Conservation (phyloP, 2,329 filamentous ascomycete species). For the Curvularia eragrostidis region DNA sequence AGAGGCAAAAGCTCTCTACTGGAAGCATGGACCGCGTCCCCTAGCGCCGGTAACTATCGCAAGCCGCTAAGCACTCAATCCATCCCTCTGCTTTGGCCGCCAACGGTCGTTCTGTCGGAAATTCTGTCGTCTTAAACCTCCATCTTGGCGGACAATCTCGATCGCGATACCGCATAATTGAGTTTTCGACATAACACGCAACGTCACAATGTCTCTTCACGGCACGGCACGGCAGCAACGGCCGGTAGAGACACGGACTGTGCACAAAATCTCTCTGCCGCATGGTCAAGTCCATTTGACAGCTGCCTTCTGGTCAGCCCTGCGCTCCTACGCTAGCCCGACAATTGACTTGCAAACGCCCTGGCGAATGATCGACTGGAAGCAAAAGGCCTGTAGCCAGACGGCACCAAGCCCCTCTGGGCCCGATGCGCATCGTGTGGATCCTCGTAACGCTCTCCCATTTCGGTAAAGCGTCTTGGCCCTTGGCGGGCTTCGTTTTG, state of each 20-base stretch:
- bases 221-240: background rate
- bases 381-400: conserved; percentile 8
- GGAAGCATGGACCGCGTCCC: conserved; percentile 11
- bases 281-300: background rate
- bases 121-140: conserved; percentile 6
- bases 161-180: conserved; percentile 8
- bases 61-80: conserved; percentile 24
- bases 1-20: conserved; percentile 21
- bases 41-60: conserved; percentile 28
- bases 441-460: conserved; percentile 23
- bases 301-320: conserved; percentile 12
- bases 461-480: conserved; percentile 12
- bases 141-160: conserved; percentile 4
- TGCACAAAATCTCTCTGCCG: background rate
- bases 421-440: background rate
- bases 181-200: conserved; percentile 1
- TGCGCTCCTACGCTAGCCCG: conserved; percentile 8
- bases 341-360: conserved; percentile 14
- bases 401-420: conserved; percentile 14
- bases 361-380: conserved; percentile 12
- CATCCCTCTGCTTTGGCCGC: conserved; percentile 13
- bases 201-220: background rate
- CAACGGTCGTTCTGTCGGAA: conserved; percentile 21
- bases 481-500: conserved; percentile 10
- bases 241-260: background rate